Evolutionary conservation across 1,284 basidiomycete species (phyloP).

Genomic region (Sporisorium graminicola): DNA sequence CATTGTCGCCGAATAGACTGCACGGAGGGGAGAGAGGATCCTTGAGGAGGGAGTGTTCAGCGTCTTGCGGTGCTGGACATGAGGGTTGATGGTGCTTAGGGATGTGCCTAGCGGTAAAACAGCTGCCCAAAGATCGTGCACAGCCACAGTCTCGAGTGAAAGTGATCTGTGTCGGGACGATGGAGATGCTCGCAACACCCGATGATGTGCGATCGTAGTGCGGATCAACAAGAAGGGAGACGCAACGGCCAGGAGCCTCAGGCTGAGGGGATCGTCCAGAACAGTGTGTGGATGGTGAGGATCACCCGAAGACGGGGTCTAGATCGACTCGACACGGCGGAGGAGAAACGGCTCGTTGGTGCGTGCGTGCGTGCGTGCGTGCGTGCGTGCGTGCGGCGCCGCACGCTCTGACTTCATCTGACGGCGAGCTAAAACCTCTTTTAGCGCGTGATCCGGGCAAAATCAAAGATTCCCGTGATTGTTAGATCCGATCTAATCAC

Average conservation of each 20-base stretch:
- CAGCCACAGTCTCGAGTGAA: background rate
- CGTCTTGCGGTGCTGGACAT: background rate
- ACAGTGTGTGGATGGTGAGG: background rate
- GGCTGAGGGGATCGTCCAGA: background rate
- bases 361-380: background rate
- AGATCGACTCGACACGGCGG: background rate
- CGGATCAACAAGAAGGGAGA: background rate
- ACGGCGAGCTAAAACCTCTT: background rate
- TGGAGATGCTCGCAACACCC: background rate
- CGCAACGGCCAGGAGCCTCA: background rate
- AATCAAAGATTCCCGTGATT: no score
- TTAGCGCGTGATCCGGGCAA: slow-evolving; percentile 8
- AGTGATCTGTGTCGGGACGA: background rate
- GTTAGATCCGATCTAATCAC: no score
- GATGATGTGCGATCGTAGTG: background rate
- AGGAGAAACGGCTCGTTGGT: no score
- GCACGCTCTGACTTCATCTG: background rate
- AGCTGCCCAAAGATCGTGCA: background rate
- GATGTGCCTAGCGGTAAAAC: background rate
- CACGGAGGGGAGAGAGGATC: background rate
- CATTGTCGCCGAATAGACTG: slow-evolving; percentile 4
- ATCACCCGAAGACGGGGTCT: slow-evolving; percentile 8
- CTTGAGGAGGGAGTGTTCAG: background rate
- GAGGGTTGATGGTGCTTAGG: background rate
- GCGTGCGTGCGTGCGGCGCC: no score